Conservation (phyloP, 2,329 filamentous ascomycete genomes). For the Podosphaera xanthii region DNA sequence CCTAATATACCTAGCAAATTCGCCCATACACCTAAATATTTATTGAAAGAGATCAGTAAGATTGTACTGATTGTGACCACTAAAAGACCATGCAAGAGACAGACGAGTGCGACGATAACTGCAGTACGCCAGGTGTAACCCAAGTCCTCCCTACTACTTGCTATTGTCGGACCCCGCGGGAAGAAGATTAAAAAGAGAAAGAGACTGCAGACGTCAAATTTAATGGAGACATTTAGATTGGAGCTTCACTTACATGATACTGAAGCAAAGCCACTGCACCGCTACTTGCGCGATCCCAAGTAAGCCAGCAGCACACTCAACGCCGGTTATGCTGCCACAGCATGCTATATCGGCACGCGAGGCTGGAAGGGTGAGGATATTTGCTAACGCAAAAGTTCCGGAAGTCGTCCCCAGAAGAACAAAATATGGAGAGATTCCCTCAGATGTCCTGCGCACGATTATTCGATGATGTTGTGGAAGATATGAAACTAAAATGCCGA, state of each 20-base stretch:
- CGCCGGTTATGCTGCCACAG: conserved; percentile 57
- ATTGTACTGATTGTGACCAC: conserved; percentile 45
- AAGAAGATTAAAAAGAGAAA: conserved; percentile 92
- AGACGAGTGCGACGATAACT: conserved; percentile 47
- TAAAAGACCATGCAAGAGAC: conserved; percentile 52
- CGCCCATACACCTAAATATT: conserved; percentile 54
- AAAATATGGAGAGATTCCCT: conserved; percentile 89
- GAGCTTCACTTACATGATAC: conserved; percentile 46
- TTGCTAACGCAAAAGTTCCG: conserved; percentile 70
- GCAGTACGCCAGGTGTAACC: conserved; percentile 58
- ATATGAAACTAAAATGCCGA: conserved; percentile 82
- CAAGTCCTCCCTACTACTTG: conserved; percentile 18
- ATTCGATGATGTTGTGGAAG: conserved; percentile 88
- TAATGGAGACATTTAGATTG: neutral
- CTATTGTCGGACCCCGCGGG: conserved; percentile 33
- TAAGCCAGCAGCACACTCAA: conserved; percentile 67
- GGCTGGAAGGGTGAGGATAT: conserved; percentile 71
- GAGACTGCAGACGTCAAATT: conserved; percentile 30
- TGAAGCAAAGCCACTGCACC: conserved; percentile 79
- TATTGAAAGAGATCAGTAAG: conserved; percentile 38
- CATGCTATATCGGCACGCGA: conserved; percentile 68
- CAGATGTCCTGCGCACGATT: conserved; percentile 61
- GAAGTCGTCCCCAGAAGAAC: conserved; percentile 84
- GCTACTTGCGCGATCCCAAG: conserved; percentile 81
- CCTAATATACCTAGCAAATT: conserved; percentile 65